Percentiles rank a stretch among this genome's conserved stretches.
phyloP scores from a whole-genome alignment of 2,329 filamentous ascomycete species.

The Fusarium penzigii region DNA sequence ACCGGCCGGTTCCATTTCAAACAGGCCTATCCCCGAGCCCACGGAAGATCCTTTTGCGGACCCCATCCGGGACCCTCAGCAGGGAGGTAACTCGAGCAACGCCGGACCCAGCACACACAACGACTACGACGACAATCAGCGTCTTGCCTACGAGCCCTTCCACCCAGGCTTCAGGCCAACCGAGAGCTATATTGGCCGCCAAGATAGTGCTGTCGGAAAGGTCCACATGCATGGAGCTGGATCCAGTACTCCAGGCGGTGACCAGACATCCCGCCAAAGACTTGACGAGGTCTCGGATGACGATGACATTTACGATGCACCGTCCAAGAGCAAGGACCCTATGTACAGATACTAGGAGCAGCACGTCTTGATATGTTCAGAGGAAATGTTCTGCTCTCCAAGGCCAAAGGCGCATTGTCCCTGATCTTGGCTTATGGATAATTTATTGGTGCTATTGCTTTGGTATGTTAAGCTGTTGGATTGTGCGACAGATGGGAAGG shows the following conservation, averaged over 20 bases:
- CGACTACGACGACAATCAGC: conserved; percentile 22
- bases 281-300: conserved; percentile 34
- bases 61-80: conserved; percentile 36
- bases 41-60: conserved; percentile 35
- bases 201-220: conserved; percentile 44
- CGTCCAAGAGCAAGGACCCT: conserved; percentile 40
- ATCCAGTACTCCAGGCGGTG: conserved; percentile 16
- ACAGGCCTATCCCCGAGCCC: conserved; percentile 17
- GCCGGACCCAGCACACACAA: conserved; percentile 13
- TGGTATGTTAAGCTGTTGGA: not conserved
- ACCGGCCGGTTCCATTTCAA: conserved; percentile 26
- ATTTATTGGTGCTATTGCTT: not conserved
- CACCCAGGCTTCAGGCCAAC: conserved; percentile 38
- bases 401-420: not conserved
- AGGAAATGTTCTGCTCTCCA: not conserved
- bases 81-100: conserved; percentile 17
- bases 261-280: conserved; percentile 16
- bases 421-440: not conserved
- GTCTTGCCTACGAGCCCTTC: conserved; percentile 39
- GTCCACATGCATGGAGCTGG: conserved; percentile 44
- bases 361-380: not conserved
- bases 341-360: conserved; percentile 35
- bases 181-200: conserved; percentile 32
- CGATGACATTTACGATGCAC: conserved; percentile 44
- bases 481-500: not conserved